Evolutionary conservation across 2,329 filamentous ascomycete genomes (phyloP), one percentile per base, ranked within the genome.

Genomic region (Incumbomyces lentus): DNA sequence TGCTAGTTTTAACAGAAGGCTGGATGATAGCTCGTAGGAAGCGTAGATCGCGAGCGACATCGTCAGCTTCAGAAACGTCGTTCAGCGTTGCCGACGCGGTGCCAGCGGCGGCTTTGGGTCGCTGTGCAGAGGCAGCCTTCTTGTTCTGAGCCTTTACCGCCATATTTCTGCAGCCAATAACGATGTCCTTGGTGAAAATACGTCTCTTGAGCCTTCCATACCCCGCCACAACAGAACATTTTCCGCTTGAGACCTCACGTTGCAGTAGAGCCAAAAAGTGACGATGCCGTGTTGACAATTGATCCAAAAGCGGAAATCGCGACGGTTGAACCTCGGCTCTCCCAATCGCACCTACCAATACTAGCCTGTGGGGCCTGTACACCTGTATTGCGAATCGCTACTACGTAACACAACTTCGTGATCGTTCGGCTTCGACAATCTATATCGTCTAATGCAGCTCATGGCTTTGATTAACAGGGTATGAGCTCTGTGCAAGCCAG

Each of bases 401-500:
- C n/a, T n/a, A 26, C 8, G 22, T 5, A 8, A 8, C 22, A 26
- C 22, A 26, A 26, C 8, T 8, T 26, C 22, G 22, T 26, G 22
- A 26, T 26, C 22, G 22, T 4, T 26, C 22, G 22, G 22, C 22
- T 8, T 42, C 40, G 14, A 6, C 16, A 17, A 10, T 8, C 16
- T 6, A 31, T 13, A 10, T 16, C 22, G 18, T 31, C n/a, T 18
- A 13, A 42, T 31, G n/a, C 40, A 35, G 40, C 40, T 18, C 19
- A 38, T 45, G 42, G 42, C 33, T 6, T n/a, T 29, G 19, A 22
- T 37, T 18, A 26, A 37, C 26, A 45, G 33, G 34, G 36, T 45
- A 45, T 45, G 42, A 45, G 18, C 26, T 16, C 42, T 31, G 30
- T 38, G 33, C 42, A 35, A 12, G 14, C 42, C 42, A 45, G 42